Evolutionary conservation across 345 rosid genomes (phyloP).

Genomic region (Capsella bursapastoris): DNA sequence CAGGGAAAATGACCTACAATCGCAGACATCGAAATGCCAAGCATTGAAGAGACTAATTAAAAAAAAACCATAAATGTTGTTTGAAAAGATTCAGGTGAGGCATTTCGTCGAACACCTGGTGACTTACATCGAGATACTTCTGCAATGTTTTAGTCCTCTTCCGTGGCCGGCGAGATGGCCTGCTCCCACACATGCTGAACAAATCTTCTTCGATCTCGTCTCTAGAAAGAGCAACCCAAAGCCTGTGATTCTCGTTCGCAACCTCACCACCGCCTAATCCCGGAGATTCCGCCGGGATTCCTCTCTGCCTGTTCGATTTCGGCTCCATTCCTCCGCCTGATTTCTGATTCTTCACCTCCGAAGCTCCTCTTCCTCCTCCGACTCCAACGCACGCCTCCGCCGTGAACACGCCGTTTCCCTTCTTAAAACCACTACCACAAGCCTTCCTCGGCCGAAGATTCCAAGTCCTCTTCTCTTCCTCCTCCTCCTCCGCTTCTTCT

Average conservation of each 20-base stretch:
- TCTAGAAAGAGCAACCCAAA: conserved; percentile 72
- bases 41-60: not conserved
- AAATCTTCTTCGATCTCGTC: conserved; percentile 97
- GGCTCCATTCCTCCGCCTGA: conserved; percentile 45
- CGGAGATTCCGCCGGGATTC: conserved; percentile 58
- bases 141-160: conserved; percentile 78
- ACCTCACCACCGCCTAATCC: conserved; percentile 54
- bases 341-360: conserved; percentile 45
- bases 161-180: conserved; percentile 76
- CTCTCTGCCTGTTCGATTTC: conserved; percentile 72
- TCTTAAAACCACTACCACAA: conserved; percentile 26
- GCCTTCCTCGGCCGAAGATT: conserved; percentile 76
- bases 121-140: conserved; percentile 77
- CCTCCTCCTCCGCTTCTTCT: conserved; percentile 43
- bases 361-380: conserved; percentile 19
- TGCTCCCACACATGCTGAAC: conserved; percentile 81
- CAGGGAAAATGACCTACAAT: conserved; percentile 71
- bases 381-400: not conserved
- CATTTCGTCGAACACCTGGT: conserved; percentile 42
- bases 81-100: not conserved
- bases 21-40: not conserved
- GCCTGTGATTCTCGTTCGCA: conserved; percentile 63
- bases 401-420: conserved; percentile 32
- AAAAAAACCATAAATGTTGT: not conserved
- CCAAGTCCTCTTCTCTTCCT: conserved; percentile 65